Conservation (phyloP, 176 grass and related monocot species). For the Hyparrhenia diplandra region DNA sequence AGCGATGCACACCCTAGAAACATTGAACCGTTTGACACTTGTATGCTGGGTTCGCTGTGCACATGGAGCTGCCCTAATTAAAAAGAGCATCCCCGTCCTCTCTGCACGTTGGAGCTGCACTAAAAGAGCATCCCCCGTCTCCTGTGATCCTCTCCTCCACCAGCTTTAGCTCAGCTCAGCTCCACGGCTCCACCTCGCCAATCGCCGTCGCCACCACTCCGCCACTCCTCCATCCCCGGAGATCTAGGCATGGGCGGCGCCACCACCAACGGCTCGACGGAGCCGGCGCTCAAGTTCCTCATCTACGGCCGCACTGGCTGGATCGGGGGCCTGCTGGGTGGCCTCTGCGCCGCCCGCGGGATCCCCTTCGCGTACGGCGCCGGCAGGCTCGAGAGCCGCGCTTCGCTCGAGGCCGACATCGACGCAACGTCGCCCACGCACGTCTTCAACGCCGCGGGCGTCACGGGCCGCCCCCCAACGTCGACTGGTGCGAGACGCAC, state of each 20-base stretch:
- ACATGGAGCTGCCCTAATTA: too few species aligned
- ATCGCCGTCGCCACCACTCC: conserved; percentile 26
- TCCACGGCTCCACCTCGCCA: conserved; percentile 22
- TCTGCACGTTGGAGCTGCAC: too few species aligned
- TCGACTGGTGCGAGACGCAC: conserved; percentile 89
- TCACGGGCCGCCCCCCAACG: conserved; percentile 87
- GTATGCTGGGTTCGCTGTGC: too few species aligned
- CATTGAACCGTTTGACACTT: too few species aligned
- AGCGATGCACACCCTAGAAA: too few species aligned
- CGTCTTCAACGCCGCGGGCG: conserved; percentile 86
- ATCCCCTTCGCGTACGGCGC: conserved; percentile 64
- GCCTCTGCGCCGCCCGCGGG: conserved; percentile 51
- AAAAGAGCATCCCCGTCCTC: too few species aligned
- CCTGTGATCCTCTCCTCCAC: too few species aligned
- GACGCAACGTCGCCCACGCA: conserved; percentile 51
- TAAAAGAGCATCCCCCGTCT: too few species aligned
- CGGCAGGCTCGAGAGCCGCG: conserved; percentile 66
- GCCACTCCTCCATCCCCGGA: neutral
- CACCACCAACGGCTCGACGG: conserved; percentile 49
- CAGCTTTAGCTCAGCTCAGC: neutral
- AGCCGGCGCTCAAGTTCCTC: conserved; percentile 62
- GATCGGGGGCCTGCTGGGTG: conserved; percentile 72
- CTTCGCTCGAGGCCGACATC: conserved; percentile 56
- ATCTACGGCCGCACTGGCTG: conserved; percentile 84
- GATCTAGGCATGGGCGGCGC: conserved; percentile 47